Evolutionary conservation across 2,329 filamentous ascomycete genomes (phyloP), one percentile per base, ranked within the genome.

Genomic region (Fusarium verticillioides): DNA sequence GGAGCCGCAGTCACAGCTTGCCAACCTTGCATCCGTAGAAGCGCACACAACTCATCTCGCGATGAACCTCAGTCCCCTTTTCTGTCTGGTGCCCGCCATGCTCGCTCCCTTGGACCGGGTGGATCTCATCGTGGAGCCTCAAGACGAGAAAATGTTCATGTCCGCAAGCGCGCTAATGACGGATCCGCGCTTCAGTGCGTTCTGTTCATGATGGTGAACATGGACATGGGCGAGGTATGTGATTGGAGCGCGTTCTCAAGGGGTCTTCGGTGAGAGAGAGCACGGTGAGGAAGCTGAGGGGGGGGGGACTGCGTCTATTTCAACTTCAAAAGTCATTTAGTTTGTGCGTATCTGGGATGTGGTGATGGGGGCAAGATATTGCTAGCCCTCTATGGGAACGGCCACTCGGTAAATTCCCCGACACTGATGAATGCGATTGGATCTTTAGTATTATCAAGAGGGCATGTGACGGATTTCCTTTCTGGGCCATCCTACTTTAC

Each of bases 101-200:
- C 52, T 60, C 30, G 52, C 59, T 76, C 75, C 76, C 36, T 78
- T 78, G 67, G 76, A 74, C 76, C 76, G 76, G 66, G 76, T 78
- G 76, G 76, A 78, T 75, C 66, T 60, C 47, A 36, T 68, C 75
- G 68, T 77, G 70, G 72, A 77, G 66, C 61, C 70, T 74, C 57
- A 68, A 59, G 37, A 40, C 46, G 49, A 50, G 52, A 50, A 37
- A 53, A 52, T 28, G 34, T 54, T 34, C 43, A 47, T 42, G 43
- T 61, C 68, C 70, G 52, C 60, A 75, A 73, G 70, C 69, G 72
- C 69, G 67, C 73, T 75, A 77, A 75, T 70, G 56, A 70, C 72
- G 74, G 76, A 72, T 70, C 71, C 71, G 74, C 74, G 75, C 62
- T 77, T 70, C 63, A 52, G 32, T 47, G 52, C 34, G 56, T 42